These are phyloP conservation scores for Aegilops bicornis DNA, from an alignment of 176 grass and related monocot species.

Conservation along the genomic window DNA sequence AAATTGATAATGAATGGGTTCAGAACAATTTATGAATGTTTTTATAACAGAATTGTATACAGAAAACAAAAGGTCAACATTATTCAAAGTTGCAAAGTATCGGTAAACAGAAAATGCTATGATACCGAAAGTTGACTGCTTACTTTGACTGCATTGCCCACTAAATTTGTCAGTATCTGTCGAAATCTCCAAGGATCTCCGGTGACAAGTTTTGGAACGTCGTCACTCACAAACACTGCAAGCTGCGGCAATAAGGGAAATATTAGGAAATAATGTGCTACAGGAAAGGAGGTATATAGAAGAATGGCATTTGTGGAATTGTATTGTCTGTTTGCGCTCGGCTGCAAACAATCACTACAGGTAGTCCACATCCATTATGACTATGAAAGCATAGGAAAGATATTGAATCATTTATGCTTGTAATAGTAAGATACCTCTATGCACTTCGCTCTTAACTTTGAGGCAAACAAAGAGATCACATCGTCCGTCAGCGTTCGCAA, in stretches of 20 bases:
- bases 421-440: conserved; percentile 69
- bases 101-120: background rate
- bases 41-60: background rate
- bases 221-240: conserved; percentile 86
- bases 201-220: conserved; percentile 75
- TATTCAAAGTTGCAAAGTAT: background rate
- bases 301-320: background rate
- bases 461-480: conserved; percentile 95
- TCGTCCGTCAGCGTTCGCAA: conserved; percentile 80
- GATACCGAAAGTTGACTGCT: conserved; percentile 37
- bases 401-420: background rate
- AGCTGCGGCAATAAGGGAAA: conserved; percentile 57
- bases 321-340: conserved; percentile 2
- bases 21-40: background rate
- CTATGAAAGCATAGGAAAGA: background rate
- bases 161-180: conserved; percentile 95
- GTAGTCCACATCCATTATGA: background rate
- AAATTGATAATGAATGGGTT: conserved; percentile 26
- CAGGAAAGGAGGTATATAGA: background rate
- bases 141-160: conserved; percentile 96
- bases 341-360: conserved; percentile 12
- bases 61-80: background rate
- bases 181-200: conserved; percentile 93
- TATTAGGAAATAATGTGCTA: conserved; percentile 19
- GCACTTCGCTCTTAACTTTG: conserved; percentile 87